Conservation (phyloP, 2,329 filamentous ascomycete genomes). For the Sphaceloma murrayae region DNA sequence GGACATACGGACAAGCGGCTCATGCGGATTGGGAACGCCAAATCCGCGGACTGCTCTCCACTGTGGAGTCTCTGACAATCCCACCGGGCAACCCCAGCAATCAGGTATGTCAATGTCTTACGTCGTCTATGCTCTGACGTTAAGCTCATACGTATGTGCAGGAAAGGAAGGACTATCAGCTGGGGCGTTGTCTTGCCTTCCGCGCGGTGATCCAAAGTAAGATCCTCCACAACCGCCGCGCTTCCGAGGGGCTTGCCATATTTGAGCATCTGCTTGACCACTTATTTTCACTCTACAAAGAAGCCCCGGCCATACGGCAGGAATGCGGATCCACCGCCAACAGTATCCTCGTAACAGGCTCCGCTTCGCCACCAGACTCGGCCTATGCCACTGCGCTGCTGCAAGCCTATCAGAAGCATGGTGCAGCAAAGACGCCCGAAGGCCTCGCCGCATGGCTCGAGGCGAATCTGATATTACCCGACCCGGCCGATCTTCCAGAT, state of each 20-base stretch:
- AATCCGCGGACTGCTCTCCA: slow-evolving; percentile 37
- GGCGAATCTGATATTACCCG: slow-evolving; percentile 53
- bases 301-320: slow-evolving; percentile 81
- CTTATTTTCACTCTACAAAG: slow-evolving; percentile 62
- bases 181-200: slow-evolving; percentile 78
- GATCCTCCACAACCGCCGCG: slow-evolving; percentile 44
- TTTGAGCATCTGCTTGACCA: slow-evolving; percentile 55
- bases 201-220: slow-evolving; percentile 76
- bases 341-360: slow-evolving; percentile 46
- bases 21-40: slow-evolving; percentile 33
- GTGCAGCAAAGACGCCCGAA: slow-evolving; percentile 71
- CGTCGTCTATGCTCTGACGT: slow-evolving; percentile 20
- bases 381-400: slow-evolving; percentile 21
- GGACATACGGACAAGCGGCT: slow-evolving; percentile 37
- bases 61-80: slow-evolving; percentile 29
- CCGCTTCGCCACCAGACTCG: slow-evolving; percentile 38
- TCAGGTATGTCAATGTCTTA: slow-evolving; percentile 39
- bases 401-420: slow-evolving; percentile 32
- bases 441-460: slow-evolving; percentile 83
- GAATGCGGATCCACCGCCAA: slow-evolving; percentile 65
- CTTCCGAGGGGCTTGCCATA: neutral
- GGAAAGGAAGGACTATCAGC: slow-evolving; percentile 76
- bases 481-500: slow-evolving; percentile 50
- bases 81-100: slow-evolving; percentile 17
- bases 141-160: slow-evolving; percentile 37